phyloP scores from a whole-genome alignment of 257 asterid species.

The Fraxinus pennsylvanica region DNA sequence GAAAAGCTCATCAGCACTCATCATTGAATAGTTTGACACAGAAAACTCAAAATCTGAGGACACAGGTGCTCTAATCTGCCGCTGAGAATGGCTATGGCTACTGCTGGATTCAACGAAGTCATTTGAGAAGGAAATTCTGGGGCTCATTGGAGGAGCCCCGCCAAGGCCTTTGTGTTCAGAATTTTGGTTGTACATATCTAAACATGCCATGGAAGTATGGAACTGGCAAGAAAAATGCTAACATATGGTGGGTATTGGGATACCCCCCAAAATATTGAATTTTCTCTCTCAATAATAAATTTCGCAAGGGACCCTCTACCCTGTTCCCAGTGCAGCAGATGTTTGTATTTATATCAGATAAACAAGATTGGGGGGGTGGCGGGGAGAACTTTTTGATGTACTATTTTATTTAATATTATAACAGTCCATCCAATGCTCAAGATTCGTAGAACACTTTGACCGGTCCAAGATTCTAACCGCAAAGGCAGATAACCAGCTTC shows the following conservation, averaged over 20 bases:
- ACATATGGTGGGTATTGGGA: slow-evolving; percentile 38
- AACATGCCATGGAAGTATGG: slow-evolving; percentile 62
- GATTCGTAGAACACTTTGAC: not conserved
- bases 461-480: not conserved
- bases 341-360: slow-evolving; percentile 60
- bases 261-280: not conserved
- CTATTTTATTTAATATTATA: slow-evolving; percentile 23
- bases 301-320: slow-evolving; percentile 38
- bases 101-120: slow-evolving; percentile 60
- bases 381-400: slow-evolving; percentile 18
- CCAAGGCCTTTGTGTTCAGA: slow-evolving; percentile 33
- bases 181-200: slow-evolving; percentile 78
- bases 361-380: slow-evolving; percentile 18
- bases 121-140: slow-evolving; percentile 89
- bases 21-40: slow-evolving; percentile 66
- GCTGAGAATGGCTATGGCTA: slow-evolving; percentile 29
- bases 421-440: not conserved
- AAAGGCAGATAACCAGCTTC: not conserved
- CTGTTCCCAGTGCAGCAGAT: slow-evolving; percentile 44
- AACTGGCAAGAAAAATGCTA: slow-evolving; percentile 26
- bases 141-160: slow-evolving; percentile 60
- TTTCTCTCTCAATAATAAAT: slow-evolving; percentile 37
- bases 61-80: slow-evolving; percentile 52
- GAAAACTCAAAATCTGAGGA: slow-evolving; percentile 92
- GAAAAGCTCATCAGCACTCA: slow-evolving; percentile 84